Percentiles rank a stretch among this genome's conserved stretches.
These are phyloP conservation scores for Neophaeococcomyces mojaviensis DNA, from an alignment of 2,329 filamentous ascomycete genomes.

Conservation along the genomic window DNA sequence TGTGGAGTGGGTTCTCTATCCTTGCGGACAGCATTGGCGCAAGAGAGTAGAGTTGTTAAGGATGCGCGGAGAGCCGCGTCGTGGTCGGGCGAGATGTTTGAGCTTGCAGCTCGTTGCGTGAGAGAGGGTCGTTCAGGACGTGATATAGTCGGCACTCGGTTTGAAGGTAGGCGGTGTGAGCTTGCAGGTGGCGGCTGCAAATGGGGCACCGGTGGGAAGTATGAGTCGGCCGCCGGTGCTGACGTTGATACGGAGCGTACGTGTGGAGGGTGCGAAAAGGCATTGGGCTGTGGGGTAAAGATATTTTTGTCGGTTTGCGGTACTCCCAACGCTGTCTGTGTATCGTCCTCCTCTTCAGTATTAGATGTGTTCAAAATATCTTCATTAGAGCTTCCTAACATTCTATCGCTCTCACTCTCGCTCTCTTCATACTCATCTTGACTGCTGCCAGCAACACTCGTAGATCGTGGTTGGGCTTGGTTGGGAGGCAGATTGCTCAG, in stretches of 20 bases:
- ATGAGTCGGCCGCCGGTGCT: conserved; percentile 30
- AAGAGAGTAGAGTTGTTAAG: conserved; percentile 91
- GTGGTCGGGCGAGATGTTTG: conserved; percentile 65
- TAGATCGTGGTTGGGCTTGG: conserved; percentile 36
- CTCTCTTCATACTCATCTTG: conserved; percentile 94
- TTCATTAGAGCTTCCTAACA: conserved; percentile 58
- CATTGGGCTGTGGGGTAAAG: conserved; percentile 86
- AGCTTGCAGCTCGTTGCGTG: conserved; percentile 18
- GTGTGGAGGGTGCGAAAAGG: conserved; percentile 74
- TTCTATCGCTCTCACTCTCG: conserved; percentile 76
- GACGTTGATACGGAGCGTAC: conserved; percentile 40
- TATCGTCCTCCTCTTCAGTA: conserved; percentile 61
- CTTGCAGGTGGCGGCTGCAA: conserved; percentile 9
- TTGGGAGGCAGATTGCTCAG: conserved; percentile 26
- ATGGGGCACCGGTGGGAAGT: conserved; percentile 29
- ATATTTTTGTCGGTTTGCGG: conserved; percentile 39
- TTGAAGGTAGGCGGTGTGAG: conserved; percentile 18
- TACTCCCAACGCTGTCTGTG: conserved; percentile 71
- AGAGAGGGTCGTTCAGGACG: conserved; percentile 21
- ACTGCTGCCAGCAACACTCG: conserved; percentile 56
- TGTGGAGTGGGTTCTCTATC: conserved; percentile 28
- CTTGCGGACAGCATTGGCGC: conserved; percentile 83
- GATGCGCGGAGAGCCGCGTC: conserved; percentile 88
- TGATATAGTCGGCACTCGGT: conserved; percentile 18
- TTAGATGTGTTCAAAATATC: conserved; percentile 33